Evolutionary conservation across 192 early-diverging fungal species (phyloP), one percentile per base, ranked within the genome.

Genomic region (Coemansia sp.): DNA sequence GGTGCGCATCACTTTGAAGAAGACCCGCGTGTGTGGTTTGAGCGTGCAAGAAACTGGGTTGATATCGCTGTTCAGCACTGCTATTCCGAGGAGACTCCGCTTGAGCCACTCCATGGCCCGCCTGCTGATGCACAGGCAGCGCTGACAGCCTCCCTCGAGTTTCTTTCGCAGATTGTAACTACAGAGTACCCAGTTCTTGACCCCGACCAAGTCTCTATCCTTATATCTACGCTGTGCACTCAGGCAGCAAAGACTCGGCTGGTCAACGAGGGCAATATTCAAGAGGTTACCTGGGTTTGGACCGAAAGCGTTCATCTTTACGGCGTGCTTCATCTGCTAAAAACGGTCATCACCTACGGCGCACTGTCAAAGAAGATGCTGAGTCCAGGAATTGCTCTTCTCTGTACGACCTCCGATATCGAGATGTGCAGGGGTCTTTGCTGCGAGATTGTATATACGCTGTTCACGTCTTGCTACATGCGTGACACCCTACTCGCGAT

Each of bases 401-500:
- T 78, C 52, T 78, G 75, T 57, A 72, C 69, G n/a, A 64, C 77
- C 0, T 63, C 59, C 53, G 55, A 53, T 43, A 59, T 74, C 39
- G 3, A 46, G 4, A 41, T 14, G 42, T 80, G 77, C 54, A 60
- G 60, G 39, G 40, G 55, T 18, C 57, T 74, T 3, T 73, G 71
- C 49, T 54, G 67, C 47, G 64, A 70, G n/a, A 80, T 80, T 14
- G 56, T 67, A 11, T 60, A 57, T 52, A 74, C 57, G 37, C 56
- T 80, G 2, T 74, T 80, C 40, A 74, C 71, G 19, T 80, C 77
- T 15, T 70, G 67, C 58, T 80, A 80, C 55, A 73, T 80, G 77
- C 70, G 71, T 37, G 67, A 70, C 51, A 67, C 77, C 9, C 58
- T 80, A 55, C 64, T 73, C 23, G 33, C 57, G 4, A 80, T 80